Conservation (phyloP, 306 rosid genomes). For the Acacia melanoxylon region DNA sequence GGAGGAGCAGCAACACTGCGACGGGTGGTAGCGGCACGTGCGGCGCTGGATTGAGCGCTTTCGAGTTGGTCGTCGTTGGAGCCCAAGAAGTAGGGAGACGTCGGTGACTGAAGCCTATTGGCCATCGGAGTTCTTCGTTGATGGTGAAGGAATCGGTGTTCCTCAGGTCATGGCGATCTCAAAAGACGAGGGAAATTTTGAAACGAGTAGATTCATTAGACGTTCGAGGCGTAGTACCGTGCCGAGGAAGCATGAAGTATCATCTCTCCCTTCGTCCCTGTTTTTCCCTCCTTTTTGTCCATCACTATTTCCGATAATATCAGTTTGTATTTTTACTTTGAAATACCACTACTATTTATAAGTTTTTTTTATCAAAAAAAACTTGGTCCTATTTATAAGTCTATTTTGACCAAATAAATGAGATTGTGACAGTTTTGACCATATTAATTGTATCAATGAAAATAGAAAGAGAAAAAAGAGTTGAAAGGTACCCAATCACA, state of each 20-base stretch:
- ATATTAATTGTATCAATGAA: too few species aligned
- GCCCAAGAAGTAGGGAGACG: slow-evolving; percentile 58
- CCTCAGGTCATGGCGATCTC: neutral
- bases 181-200: neutral
- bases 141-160: neutral
- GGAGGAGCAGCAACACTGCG: slow-evolving; percentile 35
- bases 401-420: too few species aligned
- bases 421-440: too few species aligned
- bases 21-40: slow-evolving; percentile 59
- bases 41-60: slow-evolving; percentile 76
- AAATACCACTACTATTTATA: too few species aligned
- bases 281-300: too few species aligned
- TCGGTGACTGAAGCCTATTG: slow-evolving; percentile 61
- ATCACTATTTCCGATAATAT: too few species aligned
- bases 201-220: neutral
- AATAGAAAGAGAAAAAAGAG: too few species aligned
- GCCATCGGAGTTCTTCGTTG: slow-evolving; percentile 41
- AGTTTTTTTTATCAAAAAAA: too few species aligned
- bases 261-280: too few species aligned
- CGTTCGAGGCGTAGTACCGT: neutral
- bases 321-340: too few species aligned
- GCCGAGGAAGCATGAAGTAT: neutral
- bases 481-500: too few species aligned
- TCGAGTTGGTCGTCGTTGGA: slow-evolving; percentile 75
- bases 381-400: too few species aligned